Base-by-base conservation (phyloP, 192 early-diverging fungal species). In the Rhizophagus sp. region DNA sequence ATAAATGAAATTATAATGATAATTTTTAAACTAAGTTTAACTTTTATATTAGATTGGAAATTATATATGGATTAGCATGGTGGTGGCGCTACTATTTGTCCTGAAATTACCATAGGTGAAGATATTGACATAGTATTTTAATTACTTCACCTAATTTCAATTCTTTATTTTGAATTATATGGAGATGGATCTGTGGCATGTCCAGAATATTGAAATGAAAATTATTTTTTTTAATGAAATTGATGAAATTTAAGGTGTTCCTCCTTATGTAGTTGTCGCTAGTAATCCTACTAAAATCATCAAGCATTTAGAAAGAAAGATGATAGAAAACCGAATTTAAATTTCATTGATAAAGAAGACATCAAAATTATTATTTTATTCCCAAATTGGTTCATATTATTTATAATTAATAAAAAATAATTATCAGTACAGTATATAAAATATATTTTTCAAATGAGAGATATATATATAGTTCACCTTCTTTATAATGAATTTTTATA, bases 61-160 rank as follows among this genome's bases (percentile, higher is more conserved):
- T 71, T 88, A 96, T 80, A 92, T 94, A 41, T 97, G 96, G 96
- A 83, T 98, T n/a, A n/a, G n/a, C n/a, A n/a, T n/a, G n/a, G n/a
- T 47, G 96, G 97, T 9, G 97, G 89, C 27, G 90, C 88, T 0
- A 89, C 93, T 9, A n/a, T n/a, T n/a, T n/a, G n/a, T n/a, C n/a
- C n/a, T n/a, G n/a, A n/a, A 91, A 91, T 98, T 8, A 97, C 93
- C 0, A 93, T 98, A 96, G 97, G 5, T n/a, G 84, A 95, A 73
- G 91, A 36, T 71, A 36, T 36, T 36, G 1, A 17, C 12, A 33
- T 71, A 12, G 9, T 36, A 30, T 36, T 44, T 76, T 10, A 13
- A 19, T 39, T 52, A 30, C 52, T 69, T 30, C 30, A 30, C 1
- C 1, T 30, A 30, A 41, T 49, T 73, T 13, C 6, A 36, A 68